These are phyloP conservation scores for Colletotrichum agaves DNA, from an alignment of 2,329 filamentous ascomycete species.

Conservation along the genomic window DNA sequence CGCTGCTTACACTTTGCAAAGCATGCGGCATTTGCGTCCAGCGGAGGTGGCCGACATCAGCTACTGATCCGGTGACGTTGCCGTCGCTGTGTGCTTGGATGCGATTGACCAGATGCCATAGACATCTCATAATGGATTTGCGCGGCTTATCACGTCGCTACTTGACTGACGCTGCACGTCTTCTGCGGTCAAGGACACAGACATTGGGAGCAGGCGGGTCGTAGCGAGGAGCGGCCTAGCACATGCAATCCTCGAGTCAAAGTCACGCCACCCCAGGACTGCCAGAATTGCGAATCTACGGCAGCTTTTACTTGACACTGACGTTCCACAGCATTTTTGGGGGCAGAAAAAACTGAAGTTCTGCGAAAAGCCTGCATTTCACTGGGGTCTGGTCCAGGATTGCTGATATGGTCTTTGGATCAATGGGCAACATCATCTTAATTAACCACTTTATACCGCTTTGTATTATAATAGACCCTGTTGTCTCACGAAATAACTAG, in stretches of 20 bases:
- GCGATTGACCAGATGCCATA: not conserved
- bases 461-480: no score
- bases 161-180: conserved; percentile 13
- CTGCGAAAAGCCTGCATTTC: not conserved
- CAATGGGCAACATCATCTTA: no score
- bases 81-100: conserved; percentile 14
- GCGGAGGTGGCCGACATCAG: not conserved
- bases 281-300: not conserved
- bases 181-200: conserved; percentile 19
- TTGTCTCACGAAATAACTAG: no score
- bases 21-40: not conserved
- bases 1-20: not conserved
- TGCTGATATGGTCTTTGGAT: no score
- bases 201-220: conserved; percentile 13
- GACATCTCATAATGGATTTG: conserved; percentile 13
- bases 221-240: conserved; percentile 20
- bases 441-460: no score
- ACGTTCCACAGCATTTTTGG: conserved; percentile 1
- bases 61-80: conserved; percentile 13
- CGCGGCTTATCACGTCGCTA: conserved; percentile 3
- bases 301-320: not conserved
- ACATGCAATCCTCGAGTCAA: conserved; percentile 24
- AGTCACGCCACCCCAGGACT: conserved; percentile 23
- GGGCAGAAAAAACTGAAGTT: not conserved
- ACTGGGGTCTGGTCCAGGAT: not conserved